Evolutionary conservation across 169 alveolate species (phyloP).

Genomic region (Perkinsus marinus): DNA sequence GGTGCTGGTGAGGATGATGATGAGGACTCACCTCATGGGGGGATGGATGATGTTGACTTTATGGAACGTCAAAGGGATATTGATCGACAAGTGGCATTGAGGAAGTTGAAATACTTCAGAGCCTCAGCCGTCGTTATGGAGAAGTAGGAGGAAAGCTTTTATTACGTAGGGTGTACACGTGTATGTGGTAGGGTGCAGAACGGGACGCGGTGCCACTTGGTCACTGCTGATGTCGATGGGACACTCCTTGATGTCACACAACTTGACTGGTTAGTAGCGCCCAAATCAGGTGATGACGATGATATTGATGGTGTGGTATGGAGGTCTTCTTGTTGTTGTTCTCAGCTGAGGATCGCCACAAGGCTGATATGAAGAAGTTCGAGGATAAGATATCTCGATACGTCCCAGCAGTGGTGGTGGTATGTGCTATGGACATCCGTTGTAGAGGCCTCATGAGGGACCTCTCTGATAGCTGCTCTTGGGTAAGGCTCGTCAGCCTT

Average conservation of each 20-base stretch:
- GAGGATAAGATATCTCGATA: neutral
- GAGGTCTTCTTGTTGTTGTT: neutral
- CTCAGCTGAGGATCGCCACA: neutral
- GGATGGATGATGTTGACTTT: neutral
- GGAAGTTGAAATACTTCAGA: neutral
- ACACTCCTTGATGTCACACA: neutral
- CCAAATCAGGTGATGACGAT: neutral
- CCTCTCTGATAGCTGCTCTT: neutral
- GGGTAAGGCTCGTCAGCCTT: neutral
- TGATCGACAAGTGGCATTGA: neutral
- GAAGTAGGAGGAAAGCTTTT: neutral
- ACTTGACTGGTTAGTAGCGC: neutral
- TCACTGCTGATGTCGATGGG: neutral
- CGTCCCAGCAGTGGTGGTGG: neutral
- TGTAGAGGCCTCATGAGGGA: neutral
- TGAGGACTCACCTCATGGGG: neutral
- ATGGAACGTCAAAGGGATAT: neutral
- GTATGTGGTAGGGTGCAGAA: neutral
- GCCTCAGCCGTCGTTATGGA: neutral
- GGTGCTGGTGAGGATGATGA: neutral
- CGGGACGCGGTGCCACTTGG: neutral
- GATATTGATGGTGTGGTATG: no score
- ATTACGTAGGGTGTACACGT: no score
- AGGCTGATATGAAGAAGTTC: neutral
- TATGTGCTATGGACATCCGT: neutral